Evolutionary conservation across 2,329 filamentous ascomycete species (phyloP).

Genomic region (Juglanconis sp.): DNA sequence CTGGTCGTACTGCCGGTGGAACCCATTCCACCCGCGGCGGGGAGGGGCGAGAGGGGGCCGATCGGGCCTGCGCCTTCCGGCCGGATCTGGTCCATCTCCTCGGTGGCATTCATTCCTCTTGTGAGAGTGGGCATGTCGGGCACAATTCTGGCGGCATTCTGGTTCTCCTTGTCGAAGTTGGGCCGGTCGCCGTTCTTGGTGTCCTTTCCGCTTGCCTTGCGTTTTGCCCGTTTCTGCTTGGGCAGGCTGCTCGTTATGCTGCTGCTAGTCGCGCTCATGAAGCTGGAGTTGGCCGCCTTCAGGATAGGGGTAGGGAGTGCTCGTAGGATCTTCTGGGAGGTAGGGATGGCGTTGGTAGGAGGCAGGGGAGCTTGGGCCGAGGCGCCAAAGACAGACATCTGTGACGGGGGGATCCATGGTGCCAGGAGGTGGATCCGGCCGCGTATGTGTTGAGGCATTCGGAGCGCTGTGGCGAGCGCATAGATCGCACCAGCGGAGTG

Average conservation of each 20-base stretch:
- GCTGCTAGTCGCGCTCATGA: conserved; percentile 87
- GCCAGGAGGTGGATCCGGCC: conserved; percentile 92
- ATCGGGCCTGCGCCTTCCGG: conserved; percentile 21
- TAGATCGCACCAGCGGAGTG: conserved; percentile 99
- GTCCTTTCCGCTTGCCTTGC: conserved; percentile 32
- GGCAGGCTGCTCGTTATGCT: conserved; percentile 77
- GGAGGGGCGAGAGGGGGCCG: conserved; percentile 22
- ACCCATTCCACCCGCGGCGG: conserved; percentile 17
- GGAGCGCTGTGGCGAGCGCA: conserved; percentile 86
- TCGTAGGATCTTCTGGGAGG: conserved; percentile 85
- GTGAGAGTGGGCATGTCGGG: conserved; percentile 20
- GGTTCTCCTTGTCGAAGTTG: conserved; percentile 50
- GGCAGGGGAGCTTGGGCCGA: conserved; percentile 65
- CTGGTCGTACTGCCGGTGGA: conserved; percentile 6
- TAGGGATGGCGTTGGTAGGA: conserved; percentile 82
- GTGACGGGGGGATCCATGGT: conserved; percentile 95
- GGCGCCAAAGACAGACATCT: conserved; percentile 75
- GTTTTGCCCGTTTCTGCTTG: conserved; percentile 36
- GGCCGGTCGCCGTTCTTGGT: conserved; percentile 30
- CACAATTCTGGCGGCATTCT: conserved; percentile 27
- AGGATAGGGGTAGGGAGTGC: conserved; percentile 86
- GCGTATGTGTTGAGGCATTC: conserved; percentile 93
- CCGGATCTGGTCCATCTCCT: conserved; percentile 49
- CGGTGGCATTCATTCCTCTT: conserved; percentile 32
- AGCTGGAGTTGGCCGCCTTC: conserved; percentile 91